Base-by-base conservation (phyloP, 148 eudicot genomes). In the Dysphania ambrosioides region DNA sequence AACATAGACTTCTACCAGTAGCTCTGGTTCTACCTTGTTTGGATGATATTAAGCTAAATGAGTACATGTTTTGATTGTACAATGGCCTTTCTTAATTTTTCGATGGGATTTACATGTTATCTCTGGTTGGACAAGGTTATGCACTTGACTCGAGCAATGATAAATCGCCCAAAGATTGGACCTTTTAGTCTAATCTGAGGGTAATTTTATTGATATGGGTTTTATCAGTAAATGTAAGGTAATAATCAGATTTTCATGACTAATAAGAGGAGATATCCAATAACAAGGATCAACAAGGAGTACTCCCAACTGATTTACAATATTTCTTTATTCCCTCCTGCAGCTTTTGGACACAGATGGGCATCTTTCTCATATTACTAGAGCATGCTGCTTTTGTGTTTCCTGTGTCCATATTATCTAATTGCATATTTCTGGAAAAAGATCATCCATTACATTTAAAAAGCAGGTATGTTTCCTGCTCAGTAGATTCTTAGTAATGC, bases 341-440 rank as follows among this genome's bases (percentile, higher is more conserved):
- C 83, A 95, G 98, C 76, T 57, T 85, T 44, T 62, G 88, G 80
- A 85, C 67, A 49, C 85, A 87, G 5, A 47, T 90, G 74, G 88
- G 86, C 24, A 75, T 90, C 76, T 67, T 92, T 67, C 88, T 95
- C 63, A 82, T 95, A 78, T 55, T 86, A 56, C 79, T 95, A 42
- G 96, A 93, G 9, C 99, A 97, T 59, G 96, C 96, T 58, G 97
- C 92, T 44, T 95, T 90, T 67, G 96, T 92, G 59, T 95, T 95
- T 79, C 97, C 99, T 56, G 86, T 95, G n/a, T 90, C 99, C 40
- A 84, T 83, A 26, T 40, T 92, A 12, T 90, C 99, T 26, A 95
- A 95, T 72, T 81, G 75, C 75, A 77, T 88, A 80, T 42, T 47
- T 68, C 79, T 26, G 80, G 76, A 53, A 76, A 76, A 80, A 67